These are phyloP conservation scores for Hydrangea macrophylla DNA, from an alignment of 148 eudicot genomes.

Conservation along the genomic window DNA sequence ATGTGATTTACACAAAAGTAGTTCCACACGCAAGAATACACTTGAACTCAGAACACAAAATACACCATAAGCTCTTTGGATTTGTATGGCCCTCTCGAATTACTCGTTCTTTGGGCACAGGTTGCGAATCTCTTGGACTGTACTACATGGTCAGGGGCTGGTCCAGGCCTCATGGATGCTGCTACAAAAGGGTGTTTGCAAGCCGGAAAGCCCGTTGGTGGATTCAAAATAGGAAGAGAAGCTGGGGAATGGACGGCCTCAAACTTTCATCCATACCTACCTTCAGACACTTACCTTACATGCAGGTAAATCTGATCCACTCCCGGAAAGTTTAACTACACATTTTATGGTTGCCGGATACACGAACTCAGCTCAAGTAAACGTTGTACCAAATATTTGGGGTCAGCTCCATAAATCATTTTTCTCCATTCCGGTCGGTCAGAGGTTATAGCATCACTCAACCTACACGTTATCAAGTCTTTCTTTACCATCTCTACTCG, in stretches of 20 bases:
- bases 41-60: background rate
- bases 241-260: constrained; percentile 90
- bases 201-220: constrained; percentile 86
- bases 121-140: constrained; percentile 65
- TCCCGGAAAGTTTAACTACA: no score
- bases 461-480: no score
- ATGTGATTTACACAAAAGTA: background rate
- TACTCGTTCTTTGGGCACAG: constrained; percentile 38
- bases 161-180: constrained; percentile 99
- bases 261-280: constrained; percentile 74
- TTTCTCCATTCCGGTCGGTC: no score
- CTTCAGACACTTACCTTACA: constrained; percentile 64
- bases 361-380: no score
- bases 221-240: constrained; percentile 88
- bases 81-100: background rate
- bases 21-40: background rate
- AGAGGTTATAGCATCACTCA: no score
- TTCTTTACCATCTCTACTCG: no score
- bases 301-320: constrained; percentile 89
- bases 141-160: constrained; percentile 97
- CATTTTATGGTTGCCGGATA: no score
- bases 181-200: constrained; percentile 74
- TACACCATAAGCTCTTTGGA: background rate
- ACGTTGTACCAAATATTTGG: no score
- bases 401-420: no score